These are phyloP conservation scores for Cryphonectria nitschkei DNA, from an alignment of 2,329 filamentous ascomycete genomes.

Conservation along the genomic window DNA sequence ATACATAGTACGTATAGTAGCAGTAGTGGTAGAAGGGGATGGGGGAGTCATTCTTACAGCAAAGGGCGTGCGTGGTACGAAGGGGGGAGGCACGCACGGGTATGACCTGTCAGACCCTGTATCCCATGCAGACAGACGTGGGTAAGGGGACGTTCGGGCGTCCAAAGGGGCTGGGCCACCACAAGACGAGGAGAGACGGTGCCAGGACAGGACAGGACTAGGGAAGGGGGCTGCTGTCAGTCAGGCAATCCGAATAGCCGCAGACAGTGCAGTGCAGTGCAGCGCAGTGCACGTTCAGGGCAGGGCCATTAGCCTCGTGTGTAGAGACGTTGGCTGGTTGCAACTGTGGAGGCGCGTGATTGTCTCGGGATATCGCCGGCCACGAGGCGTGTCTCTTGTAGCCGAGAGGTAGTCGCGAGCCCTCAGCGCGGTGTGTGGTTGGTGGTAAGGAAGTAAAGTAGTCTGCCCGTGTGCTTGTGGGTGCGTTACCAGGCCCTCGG, in stretches of 20 bases:
- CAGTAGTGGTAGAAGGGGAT: conserved; percentile 11
- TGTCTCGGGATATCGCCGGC: conserved; percentile 29
- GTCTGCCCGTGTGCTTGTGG: neutral
- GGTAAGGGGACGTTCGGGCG: conserved; percentile 22
- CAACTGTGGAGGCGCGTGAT: conserved; percentile 1
- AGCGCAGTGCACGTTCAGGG: neutral
- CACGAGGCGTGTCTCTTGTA: conserved; percentile 28
- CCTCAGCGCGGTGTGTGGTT: neutral
- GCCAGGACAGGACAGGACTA: neutral
- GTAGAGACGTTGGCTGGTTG: conserved; percentile 1
- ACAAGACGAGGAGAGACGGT: neutral
- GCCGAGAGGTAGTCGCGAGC: conserved; percentile 8
- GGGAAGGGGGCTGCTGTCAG: conserved; percentile 4
- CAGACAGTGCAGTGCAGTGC: conserved; percentile 15
- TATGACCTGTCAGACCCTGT: conserved; percentile 17
- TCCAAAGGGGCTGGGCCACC: neutral
- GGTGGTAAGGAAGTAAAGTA: neutral
- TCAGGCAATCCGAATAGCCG: conserved; percentile 14
- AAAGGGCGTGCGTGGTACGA: conserved; percentile 1
- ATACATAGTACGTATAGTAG: neutral
- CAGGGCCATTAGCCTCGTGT: conserved; percentile 20
- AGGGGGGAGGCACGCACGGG: conserved; percentile 9
- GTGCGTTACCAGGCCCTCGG: neutral
- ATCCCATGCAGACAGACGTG: conserved; percentile 9
- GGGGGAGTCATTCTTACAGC: conserved; percentile 16